Evolutionary conservation across 257 asterid species (phyloP), one percentile per base, ranked within the genome.

Genomic region (Datura wrightii): DNA sequence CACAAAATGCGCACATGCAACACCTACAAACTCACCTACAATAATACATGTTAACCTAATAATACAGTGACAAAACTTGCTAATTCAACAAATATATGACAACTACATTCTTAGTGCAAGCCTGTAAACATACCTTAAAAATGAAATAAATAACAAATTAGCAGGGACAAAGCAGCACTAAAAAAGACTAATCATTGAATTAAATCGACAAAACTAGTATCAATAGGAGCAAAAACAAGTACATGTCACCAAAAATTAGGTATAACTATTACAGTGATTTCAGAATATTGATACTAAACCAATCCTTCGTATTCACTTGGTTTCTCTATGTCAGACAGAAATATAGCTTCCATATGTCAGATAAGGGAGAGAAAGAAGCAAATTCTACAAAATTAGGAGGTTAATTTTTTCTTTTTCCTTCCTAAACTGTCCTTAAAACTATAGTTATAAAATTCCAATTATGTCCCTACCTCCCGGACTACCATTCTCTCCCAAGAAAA

Each of bases 301-400:
- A 50, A 6, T 52, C 82, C 48, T 78, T 69, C 53, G 15, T 52
- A 78, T 78, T 52, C 60, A 78, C 11, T 34, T 52, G 62, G 14
- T 31, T 52, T 78, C 63, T 50, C 82, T 78, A 52, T 31, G 82
- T 78, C 31, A 52, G 63, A 78, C 14, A 78, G 82, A 52, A 52
- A 74, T 74, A 24, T 19, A 11, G 60, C 81, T 48, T 48, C 42
- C 42, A 24, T 48, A 76, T 54, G 42, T 55, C 41, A 36, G 66
- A 37, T 37, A 18, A 55, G 62, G 41, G 34, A 52, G 80, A 52
- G 50, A 37, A 19, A 55, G 80, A 80, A 54, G 52, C 63, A 76
- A 85, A 15, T 83, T 41, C 89, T 79, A 83, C 93, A 89, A 91
- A 90, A 86, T 76, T 86, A 84, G 92, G 63, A 71, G 67, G 36